Evolutionary conservation across 2,329 filamentous ascomycete genomes (phyloP).

Genomic region (Fusarium dimerum): DNA sequence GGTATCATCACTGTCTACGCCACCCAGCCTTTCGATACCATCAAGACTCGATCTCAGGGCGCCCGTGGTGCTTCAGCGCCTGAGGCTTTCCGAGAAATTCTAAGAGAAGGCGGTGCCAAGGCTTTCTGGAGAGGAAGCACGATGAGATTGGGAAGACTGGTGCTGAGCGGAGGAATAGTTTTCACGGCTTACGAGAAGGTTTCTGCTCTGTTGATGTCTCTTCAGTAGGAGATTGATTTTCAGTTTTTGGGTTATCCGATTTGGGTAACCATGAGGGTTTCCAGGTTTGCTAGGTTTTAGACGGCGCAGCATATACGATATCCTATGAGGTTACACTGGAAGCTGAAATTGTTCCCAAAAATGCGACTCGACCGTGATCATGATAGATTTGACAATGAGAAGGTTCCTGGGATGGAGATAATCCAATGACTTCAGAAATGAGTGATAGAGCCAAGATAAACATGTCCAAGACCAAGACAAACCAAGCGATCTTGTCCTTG

Average conservation of each 20-base stretch:
- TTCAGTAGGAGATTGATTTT: neutral
- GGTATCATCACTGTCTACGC: slow-evolving; percentile 61
- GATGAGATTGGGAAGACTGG: slow-evolving; percentile 64
- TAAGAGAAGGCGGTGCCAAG: slow-evolving; percentile 57
- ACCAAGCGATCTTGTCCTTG: too few relatives aligned
- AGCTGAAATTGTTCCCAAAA: too few relatives aligned
- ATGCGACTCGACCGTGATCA: too few relatives aligned
- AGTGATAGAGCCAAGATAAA: too few relatives aligned
- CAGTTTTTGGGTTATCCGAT: slow-evolving; percentile 1
- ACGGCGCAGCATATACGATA: too few relatives aligned
- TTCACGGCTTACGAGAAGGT: slow-evolving; percentile 64
- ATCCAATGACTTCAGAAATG: too few relatives aligned
- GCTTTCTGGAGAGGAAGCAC: slow-evolving; percentile 69
- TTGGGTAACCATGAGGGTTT: neutral
- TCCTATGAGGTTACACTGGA: too few relatives aligned
- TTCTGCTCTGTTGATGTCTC: slow-evolving; percentile 27
- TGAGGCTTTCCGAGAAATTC: slow-evolving; percentile 56
- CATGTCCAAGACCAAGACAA: too few relatives aligned
- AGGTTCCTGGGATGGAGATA: too few relatives aligned
- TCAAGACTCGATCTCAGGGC: slow-evolving; percentile 65
- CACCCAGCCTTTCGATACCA: slow-evolving; percentile 63
- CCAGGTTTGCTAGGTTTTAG: too few relatives aligned
- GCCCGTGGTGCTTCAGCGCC: slow-evolving; percentile 57
- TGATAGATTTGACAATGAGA: too few relatives aligned
- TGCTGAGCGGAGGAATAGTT: slow-evolving; percentile 67